Percentiles rank a stretch among this genome's conserved stretches.
These are phyloP conservation scores for Acanthamoeba culbertsoni DNA, from an alignment of 208 protist species.

Conservation along the genomic window DNA sequence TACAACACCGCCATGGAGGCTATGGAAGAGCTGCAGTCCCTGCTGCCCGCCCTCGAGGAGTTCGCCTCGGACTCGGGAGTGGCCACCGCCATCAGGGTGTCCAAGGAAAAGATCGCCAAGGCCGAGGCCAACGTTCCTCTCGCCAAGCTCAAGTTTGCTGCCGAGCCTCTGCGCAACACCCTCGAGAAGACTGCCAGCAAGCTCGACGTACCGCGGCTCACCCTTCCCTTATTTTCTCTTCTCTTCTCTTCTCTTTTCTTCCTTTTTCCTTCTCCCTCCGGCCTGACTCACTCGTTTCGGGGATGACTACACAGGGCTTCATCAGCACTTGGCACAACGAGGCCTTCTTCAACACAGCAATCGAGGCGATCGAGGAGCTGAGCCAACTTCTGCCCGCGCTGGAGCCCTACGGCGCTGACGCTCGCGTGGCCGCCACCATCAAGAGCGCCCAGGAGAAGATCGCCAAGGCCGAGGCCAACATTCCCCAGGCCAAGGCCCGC, in stretches of 20 bases:
- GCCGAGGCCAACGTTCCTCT: background rate
- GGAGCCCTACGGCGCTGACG: background rate
- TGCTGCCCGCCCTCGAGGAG: constrained; percentile 22
- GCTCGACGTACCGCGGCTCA: constrained; percentile 42
- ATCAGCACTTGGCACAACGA: background rate
- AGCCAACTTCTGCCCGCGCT: background rate
- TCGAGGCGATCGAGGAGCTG: background rate
- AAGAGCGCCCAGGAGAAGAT: constrained; percentile 12
- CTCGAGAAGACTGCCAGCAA: background rate
- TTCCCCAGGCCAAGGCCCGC: constrained; percentile 24
- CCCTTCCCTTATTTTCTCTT: background rate
- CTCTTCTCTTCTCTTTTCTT: background rate
- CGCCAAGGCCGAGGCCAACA: background rate
- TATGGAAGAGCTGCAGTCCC: background rate
- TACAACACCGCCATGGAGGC: constrained; percentile 31
- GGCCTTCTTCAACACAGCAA: background rate
- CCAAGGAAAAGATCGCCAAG: background rate
- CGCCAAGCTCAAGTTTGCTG: constrained; percentile 40
- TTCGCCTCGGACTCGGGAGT: background rate
- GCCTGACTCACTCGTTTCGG: too few species aligned
- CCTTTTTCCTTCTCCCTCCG: background rate
- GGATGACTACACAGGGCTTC: constrained; percentile 43
- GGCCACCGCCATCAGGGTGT: background rate
- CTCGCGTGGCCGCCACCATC: background rate
- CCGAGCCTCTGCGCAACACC: background rate